Conservation (phyloP, 1,284 basidiomycete species). For the Rhodotorula sp. region DNA sequence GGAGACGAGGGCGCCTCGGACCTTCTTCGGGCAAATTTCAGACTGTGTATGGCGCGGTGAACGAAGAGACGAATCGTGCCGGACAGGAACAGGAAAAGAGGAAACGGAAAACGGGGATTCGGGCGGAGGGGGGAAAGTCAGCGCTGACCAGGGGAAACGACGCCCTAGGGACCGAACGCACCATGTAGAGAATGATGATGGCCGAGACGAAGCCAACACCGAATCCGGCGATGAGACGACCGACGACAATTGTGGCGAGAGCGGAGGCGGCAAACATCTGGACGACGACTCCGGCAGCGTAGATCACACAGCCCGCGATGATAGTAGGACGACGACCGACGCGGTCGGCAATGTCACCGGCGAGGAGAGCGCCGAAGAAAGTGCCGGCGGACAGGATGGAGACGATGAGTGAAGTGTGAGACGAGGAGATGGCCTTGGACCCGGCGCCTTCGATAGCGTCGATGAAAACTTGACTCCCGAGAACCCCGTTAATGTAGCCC, state of each 20-base stretch:
- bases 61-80: no score
- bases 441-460: slow-evolving; percentile 28
- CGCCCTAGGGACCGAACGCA: background rate
- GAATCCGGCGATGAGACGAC: slow-evolving; percentile 53
- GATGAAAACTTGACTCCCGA: slow-evolving; percentile 36
- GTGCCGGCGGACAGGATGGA: slow-evolving; percentile 35
- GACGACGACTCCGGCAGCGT: slow-evolving; percentile 52
- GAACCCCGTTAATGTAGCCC: slow-evolving; percentile 45
- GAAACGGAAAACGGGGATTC: no score
- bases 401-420: slow-evolving; percentile 24
- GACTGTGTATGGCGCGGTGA: background rate
- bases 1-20: slow-evolving; percentile 42
- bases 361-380: slow-evolving; percentile 32
- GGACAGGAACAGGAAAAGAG: no score
- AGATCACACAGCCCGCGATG: slow-evolving; percentile 50
- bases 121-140: no score
- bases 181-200: slow-evolving; percentile 50
- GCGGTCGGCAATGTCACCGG: slow-evolving; percentile 29
- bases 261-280: slow-evolving; percentile 45
- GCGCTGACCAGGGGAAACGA: background rate
- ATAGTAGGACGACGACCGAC: slow-evolving; percentile 33
- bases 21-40: slow-evolving; percentile 39
- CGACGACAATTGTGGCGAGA: slow-evolving; percentile 49
- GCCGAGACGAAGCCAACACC: slow-evolving; percentile 56
- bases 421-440: slow-evolving; percentile 15